These are phyloP conservation scores for Kitagawia praeruptora DNA, from an alignment of 129 eudicot species.

Conservation along the genomic window DNA sequence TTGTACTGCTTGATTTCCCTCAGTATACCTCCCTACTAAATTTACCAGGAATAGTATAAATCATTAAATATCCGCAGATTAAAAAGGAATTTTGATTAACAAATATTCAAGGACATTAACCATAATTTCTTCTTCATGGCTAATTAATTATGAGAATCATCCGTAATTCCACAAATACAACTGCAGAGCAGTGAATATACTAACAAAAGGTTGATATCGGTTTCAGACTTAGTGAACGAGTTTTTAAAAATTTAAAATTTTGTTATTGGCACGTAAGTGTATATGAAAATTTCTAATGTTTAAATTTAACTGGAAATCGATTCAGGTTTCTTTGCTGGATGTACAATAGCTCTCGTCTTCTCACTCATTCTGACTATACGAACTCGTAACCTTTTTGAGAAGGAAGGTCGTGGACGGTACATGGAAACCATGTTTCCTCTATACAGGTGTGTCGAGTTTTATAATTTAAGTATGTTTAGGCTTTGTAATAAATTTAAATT, in stretches of 20 bases:
- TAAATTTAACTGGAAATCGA: neutral
- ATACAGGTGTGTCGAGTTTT: constrained; percentile 22
- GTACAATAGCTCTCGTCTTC: constrained; percentile 29
- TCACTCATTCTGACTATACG: constrained; percentile 25
- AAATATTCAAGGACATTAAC: too few relatives aligned
- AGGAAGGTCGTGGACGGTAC: constrained; percentile 12
- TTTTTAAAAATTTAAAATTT: too few relatives aligned
- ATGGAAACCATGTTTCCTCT: constrained; percentile 45
- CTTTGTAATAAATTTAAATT: neutral
- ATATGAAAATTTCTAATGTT: neutral
- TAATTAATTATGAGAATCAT: too few relatives aligned
- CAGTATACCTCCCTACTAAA: too few relatives aligned
- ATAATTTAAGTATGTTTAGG: neutral
- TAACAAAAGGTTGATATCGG: too few relatives aligned
- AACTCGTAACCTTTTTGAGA: constrained; percentile 20
- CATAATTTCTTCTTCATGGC: too few relatives aligned
- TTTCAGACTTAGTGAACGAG: too few relatives aligned
- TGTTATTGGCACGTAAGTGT: too few relatives aligned
- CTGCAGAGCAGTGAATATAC: neutral
- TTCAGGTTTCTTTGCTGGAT: constrained; percentile 37
- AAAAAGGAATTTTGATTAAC: neutral
- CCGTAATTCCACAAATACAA: neutral
- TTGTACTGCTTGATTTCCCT: neutral
- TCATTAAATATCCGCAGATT: neutral
- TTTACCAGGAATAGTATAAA: too few relatives aligned